These are phyloP conservation scores for Pisolithus thermaeus DNA, from an alignment of 1,284 basidiomycete species.

Conservation along the genomic window DNA sequence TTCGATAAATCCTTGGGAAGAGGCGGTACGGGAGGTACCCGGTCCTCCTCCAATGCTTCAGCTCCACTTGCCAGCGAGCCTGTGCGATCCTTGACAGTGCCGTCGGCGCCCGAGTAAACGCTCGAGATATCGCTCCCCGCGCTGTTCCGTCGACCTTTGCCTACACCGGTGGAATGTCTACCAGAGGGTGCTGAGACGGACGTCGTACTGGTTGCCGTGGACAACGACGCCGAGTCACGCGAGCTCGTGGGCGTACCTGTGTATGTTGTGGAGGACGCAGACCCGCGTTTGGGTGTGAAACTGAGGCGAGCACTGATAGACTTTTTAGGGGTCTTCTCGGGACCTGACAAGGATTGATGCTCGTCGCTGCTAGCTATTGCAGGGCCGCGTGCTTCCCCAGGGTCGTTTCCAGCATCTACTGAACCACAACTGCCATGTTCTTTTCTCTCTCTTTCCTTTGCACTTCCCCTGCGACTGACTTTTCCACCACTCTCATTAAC, in stretches of 20 bases:
- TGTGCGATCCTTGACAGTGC: conserved; percentile 58
- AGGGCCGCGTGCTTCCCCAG: conserved; percentile 30
- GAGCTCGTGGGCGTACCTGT: conserved; percentile 74
- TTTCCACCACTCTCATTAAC: conserved; percentile 43
- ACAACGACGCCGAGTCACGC: conserved; percentile 77
- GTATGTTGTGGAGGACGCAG: conserved; percentile 82
- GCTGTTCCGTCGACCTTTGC: conserved; percentile 66
- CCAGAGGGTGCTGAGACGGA: conserved; percentile 67
- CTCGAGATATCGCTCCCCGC: conserved; percentile 82
- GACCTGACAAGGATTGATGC: conserved; percentile 36
- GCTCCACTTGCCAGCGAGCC: conserved; percentile 48
- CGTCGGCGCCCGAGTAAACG: conserved; percentile 58
- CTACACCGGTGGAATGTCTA: conserved; percentile 51
- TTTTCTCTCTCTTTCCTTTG: conserved; percentile 41
- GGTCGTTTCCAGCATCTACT: conserved; percentile 32
- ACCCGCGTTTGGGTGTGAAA: conserved; percentile 79
- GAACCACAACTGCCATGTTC: conserved; percentile 30
- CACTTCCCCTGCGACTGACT: conserved; percentile 45
- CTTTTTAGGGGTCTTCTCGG: conserved; percentile 66
- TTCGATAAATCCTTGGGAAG: conserved; percentile 85
- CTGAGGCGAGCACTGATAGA: conserved; percentile 56
- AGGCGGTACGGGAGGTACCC: conserved; percentile 93
- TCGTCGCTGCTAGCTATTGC: conserved; percentile 47
- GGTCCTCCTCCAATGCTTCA: conserved; percentile 53
- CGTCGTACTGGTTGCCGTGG: conserved; percentile 65